These are phyloP conservation scores for Aspergillus carbonarius DNA, from an alignment of 2,329 filamentous ascomycete genomes.

Conservation along the genomic window DNA sequence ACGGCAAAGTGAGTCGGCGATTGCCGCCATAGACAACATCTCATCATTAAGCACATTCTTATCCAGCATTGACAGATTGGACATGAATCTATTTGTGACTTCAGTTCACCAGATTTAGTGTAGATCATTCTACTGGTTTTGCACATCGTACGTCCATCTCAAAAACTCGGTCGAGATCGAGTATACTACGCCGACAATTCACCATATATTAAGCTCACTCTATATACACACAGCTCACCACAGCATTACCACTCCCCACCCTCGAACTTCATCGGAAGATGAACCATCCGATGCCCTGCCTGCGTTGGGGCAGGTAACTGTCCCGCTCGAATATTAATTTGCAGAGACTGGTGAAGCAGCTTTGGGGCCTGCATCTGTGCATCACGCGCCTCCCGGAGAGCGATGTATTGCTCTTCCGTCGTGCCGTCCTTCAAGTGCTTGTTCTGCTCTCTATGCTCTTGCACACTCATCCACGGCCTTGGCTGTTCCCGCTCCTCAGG, in stretches of 20 bases:
- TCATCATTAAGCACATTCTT: too few species aligned
- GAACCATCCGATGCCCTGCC: conserved; percentile 28
- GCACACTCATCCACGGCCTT: conserved; percentile 46
- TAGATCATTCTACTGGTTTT: too few species aligned
- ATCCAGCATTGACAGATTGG: too few species aligned
- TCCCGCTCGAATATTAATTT: conserved; percentile 55
- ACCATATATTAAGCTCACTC: neutral
- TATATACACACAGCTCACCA: neutral
- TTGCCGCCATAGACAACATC: too few species aligned
- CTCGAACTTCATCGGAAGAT: conserved; percentile 30
- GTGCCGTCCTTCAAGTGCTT: conserved; percentile 50
- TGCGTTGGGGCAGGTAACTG: conserved; percentile 37
- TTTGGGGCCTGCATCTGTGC: conserved; percentile 44
- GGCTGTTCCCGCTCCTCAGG: conserved; percentile 36
- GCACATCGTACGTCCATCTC: too few species aligned
- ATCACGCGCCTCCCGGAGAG: conserved; percentile 48
- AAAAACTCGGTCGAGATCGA: too few species aligned
- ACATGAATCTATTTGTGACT: too few species aligned
- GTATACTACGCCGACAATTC: too few species aligned
- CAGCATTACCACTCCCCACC: conserved; percentile 21
- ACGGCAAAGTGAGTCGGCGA: too few species aligned
- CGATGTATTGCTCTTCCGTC: conserved; percentile 47
- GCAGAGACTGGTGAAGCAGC: conserved; percentile 53
- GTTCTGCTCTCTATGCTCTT: conserved; percentile 49
- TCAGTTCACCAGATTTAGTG: too few species aligned